Percentiles rank a stretch among this genome's conserved stretches.
Conservation (phyloP, 1,139 yeast species). For the Sugiyamaella neomexicana region DNA sequence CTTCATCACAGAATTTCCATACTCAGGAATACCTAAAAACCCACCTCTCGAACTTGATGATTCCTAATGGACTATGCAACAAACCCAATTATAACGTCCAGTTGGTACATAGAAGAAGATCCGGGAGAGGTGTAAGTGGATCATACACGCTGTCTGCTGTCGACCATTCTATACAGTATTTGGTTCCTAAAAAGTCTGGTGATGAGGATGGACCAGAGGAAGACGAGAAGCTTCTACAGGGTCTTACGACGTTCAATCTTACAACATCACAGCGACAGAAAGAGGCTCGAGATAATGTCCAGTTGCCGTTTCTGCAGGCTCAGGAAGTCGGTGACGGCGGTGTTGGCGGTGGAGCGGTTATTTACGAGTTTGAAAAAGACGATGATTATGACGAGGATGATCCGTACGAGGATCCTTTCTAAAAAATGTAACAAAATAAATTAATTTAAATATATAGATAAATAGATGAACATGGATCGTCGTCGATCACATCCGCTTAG, state of each 20-base stretch:
- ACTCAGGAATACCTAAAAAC: constrained; percentile 55
- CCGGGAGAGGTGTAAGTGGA: constrained; percentile 73
- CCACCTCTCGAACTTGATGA: constrained; percentile 45
- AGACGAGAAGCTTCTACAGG: constrained; percentile 54
- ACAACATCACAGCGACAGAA: constrained; percentile 73
- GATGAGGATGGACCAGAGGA: constrained; percentile 42
- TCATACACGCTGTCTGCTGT: constrained; percentile 53
- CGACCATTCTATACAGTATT: constrained; percentile 52
- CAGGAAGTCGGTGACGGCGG: constrained; percentile 79
- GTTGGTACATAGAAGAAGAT: constrained; percentile 70
- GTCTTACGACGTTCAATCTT: constrained; percentile 83
- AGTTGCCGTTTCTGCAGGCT: constrained; percentile 84
- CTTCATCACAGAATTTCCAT: constrained; percentile 29
- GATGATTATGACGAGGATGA: constrained; percentile 97
- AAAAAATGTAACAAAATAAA: constrained; percentile 19
- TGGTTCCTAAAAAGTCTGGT: constrained; percentile 37
- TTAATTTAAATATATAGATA: not conserved
- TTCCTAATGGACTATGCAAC: constrained; percentile 55
- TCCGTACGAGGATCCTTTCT: constrained; percentile 95
- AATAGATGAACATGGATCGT: not conserved
- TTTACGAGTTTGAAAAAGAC: constrained; percentile 79
- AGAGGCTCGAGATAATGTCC: constrained; percentile 78
- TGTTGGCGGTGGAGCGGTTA: constrained; percentile 64
- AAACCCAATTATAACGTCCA: constrained; percentile 48
- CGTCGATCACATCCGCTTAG: not conserved